Conservation (phyloP, 2,329 filamentous ascomycete species). For the Penicillium hordei region DNA sequence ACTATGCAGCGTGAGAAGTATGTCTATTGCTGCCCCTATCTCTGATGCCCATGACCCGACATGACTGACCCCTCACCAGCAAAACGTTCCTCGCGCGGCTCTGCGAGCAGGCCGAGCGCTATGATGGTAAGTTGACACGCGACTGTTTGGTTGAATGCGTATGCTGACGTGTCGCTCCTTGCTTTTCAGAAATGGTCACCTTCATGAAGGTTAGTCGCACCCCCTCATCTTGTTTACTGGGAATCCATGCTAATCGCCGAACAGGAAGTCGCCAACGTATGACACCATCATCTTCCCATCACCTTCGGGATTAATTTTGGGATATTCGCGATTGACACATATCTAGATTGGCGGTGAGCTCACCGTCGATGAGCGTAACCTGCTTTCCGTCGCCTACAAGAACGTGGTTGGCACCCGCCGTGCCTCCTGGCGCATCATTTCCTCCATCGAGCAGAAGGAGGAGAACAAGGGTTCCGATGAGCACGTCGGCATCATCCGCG, state of each 20-base stretch:
- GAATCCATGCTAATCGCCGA: slow-evolving; percentile 26
- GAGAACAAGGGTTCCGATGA: slow-evolving; percentile 97
- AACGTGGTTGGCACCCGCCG: slow-evolving; percentile 98
- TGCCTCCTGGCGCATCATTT: slow-evolving; percentile 99
- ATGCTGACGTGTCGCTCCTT: slow-evolving; percentile 28
- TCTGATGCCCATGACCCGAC: slow-evolving; percentile 14
- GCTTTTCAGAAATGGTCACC: slow-evolving; percentile 78
- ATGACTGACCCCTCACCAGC: slow-evolving; percentile 58
- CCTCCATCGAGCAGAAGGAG: slow-evolving; percentile 99
- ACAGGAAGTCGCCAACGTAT: slow-evolving; percentile 91
- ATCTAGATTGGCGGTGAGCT: slow-evolving; percentile 64
- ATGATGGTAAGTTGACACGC: slow-evolving; percentile 69
- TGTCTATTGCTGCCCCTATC: slow-evolving; percentile 34
- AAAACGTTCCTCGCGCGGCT: slow-evolving; percentile 99
- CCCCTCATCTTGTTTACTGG: slow-evolving; percentile 26
- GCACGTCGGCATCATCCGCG: slow-evolving; percentile 90
- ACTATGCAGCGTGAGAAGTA: slow-evolving; percentile 67
- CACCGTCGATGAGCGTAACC: slow-evolving; percentile 75
- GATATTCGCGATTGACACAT: slow-evolving; percentile 20
- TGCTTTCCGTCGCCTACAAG: slow-evolving; percentile 99
- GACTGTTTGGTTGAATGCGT: neutral
- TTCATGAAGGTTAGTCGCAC: slow-evolving; percentile 81
- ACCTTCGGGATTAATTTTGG: slow-evolving; percentile 1
- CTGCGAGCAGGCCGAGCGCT: slow-evolving; percentile 99
- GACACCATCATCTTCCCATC: slow-evolving; percentile 24